Evolutionary conservation across 306 rosid genomes (phyloP).

Genomic region (Mimosa pudica): DNA sequence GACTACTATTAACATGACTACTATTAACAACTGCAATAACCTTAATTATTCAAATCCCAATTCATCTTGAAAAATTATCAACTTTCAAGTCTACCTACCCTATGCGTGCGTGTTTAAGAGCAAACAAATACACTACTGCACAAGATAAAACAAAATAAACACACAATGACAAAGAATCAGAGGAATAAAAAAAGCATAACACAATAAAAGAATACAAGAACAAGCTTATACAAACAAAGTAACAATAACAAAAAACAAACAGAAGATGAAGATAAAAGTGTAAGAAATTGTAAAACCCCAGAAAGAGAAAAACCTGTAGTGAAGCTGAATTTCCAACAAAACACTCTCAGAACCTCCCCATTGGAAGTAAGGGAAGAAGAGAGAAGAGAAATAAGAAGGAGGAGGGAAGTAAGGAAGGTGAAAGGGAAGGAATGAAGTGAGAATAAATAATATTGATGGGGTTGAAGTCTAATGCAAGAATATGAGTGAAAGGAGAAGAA

Average conservation of each 20-base stretch:
- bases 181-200: background rate
- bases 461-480: background rate
- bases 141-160: conserved; percentile 20
- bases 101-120: background rate
- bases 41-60: background rate
- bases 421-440: background rate
- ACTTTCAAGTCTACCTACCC: background rate
- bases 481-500: conserved; percentile 4
- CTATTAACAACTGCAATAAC: no score
- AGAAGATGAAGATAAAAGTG: background rate
- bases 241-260: background rate
- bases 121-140: background rate
- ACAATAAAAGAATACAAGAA: background rate
- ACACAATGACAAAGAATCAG: background rate
- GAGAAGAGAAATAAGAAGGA: background rate
- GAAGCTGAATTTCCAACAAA: conserved; percentile 14
- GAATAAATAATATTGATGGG: background rate
- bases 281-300: background rate
- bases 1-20: no score
- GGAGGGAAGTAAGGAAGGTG: background rate
- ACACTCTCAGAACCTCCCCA: conserved; percentile 7
- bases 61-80: background rate
- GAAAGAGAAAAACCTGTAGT: conserved; percentile 26
- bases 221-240: background rate
- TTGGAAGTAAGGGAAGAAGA: conserved; percentile 1